A percentile compares a stretch with the other conserved stretches of the same genome.
Evolutionary conservation across 306 rosid genomes (phyloP).

Genomic region (Gleditsia sinensis): DNA sequence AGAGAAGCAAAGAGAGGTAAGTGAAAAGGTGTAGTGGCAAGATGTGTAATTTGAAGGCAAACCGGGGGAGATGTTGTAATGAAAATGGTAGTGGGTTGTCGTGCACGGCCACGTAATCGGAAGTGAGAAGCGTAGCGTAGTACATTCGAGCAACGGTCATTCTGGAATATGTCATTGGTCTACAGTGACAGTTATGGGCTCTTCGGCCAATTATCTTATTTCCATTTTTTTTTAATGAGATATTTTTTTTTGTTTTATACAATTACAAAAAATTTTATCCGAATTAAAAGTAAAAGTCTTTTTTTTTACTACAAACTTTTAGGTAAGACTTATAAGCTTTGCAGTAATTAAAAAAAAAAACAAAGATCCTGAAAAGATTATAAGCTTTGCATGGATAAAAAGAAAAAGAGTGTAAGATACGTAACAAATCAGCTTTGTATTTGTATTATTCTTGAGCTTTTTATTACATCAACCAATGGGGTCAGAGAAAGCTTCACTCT

Average conservation of each 20-base stretch:
- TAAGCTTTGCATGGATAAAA: not conserved
- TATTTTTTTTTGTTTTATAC: no score
- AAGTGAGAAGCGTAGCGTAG: not conserved
- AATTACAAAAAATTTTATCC: no score
- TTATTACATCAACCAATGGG: not conserved
- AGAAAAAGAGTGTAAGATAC: not conserved
- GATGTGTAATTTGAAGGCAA: slow-evolving; percentile 32
- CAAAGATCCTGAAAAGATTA: not conserved
- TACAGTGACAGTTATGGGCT: not conserved
- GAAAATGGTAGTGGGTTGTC: slow-evolving; percentile 1
- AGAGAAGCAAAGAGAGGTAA: not conserved
- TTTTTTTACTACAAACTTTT: no score
- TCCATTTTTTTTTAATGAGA: no score
- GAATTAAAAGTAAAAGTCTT: no score
- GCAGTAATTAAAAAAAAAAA: no score
- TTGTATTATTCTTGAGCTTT: not conserved
- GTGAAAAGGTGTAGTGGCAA: slow-evolving; percentile 30
- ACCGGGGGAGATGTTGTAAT: not conserved
- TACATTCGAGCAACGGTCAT: slow-evolving; percentile 19
- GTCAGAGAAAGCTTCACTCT: not conserved
- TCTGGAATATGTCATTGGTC: slow-evolving; percentile 35
- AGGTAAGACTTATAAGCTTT: no score
- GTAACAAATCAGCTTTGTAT: not conserved
- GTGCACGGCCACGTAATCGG: slow-evolving; percentile 4
- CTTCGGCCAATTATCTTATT: not conserved